Conservation (phyloP, 768 basidiomycete species). For the Tylopilus vinaceipallidus region DNA sequence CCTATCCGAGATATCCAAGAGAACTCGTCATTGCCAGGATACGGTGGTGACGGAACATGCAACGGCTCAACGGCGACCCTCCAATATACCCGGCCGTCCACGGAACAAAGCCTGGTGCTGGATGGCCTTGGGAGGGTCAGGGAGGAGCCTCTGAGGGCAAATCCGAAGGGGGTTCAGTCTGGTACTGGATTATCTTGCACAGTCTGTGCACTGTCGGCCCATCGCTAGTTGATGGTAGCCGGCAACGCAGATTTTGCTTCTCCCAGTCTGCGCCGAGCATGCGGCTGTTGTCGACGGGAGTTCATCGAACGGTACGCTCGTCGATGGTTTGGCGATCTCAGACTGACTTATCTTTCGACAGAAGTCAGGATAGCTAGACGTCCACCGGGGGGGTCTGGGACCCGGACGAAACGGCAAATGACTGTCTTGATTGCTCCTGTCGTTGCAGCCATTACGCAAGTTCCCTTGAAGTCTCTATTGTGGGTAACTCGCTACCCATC, state of each 20-base stretch:
- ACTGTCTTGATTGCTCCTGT: not conserved
- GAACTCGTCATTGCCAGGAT: constrained; percentile 1
- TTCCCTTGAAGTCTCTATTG: constrained; percentile 1
- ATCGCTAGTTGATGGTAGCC: constrained; percentile 16
- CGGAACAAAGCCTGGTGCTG: constrained; percentile 6
- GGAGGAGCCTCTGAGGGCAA: constrained; percentile 2
- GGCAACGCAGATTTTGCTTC: constrained; percentile 3
- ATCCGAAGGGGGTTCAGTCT: constrained; percentile 4
- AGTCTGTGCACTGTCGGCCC: not conserved
- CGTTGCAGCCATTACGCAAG: not conserved
- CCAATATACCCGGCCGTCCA: not conserved
- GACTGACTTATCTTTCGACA: constrained; percentile 1
- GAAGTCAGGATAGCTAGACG: constrained; percentile 7
- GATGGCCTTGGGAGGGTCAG: not conserved
- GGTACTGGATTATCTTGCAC: constrained; percentile 7
- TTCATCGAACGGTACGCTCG: constrained; percentile 1
- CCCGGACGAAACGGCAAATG: constrained; percentile 7
- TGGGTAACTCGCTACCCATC: constrained; percentile 1
- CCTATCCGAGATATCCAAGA: not conserved
- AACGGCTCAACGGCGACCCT: constrained; percentile 2
- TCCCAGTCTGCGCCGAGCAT: not conserved
- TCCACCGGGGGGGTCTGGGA: constrained; percentile 16
- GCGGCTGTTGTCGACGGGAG: not conserved
- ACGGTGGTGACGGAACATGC: not conserved
- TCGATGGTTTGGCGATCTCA: not conserved